These are phyloP conservation scores for Daldinia decipiens DNA, from an alignment of 495 filamentous ascomycete genomes.

Conservation along the genomic window DNA sequence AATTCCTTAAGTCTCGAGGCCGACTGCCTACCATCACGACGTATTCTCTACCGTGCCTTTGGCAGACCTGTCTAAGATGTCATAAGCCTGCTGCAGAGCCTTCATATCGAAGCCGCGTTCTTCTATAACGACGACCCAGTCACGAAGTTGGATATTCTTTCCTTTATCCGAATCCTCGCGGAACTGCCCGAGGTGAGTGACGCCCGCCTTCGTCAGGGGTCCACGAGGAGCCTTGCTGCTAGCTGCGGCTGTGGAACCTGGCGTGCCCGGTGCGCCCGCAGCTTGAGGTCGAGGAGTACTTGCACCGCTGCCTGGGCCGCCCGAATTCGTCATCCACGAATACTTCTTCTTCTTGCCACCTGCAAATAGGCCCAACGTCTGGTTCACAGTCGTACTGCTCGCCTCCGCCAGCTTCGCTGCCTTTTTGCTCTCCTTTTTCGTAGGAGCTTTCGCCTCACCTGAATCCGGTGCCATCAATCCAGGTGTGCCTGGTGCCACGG, in stretches of 20 bases:
- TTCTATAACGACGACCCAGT: conserved; percentile 73
- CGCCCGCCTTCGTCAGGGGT: conserved; percentile 44
- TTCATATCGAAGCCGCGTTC: conserved; percentile 65
- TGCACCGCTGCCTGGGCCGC: conserved; percentile 54
- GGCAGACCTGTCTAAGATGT: conserved; percentile 58
- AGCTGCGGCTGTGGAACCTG: conserved; percentile 20
- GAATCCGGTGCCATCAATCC: conserved; percentile 58
- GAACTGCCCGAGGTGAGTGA: conserved; percentile 65
- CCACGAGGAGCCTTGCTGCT: conserved; percentile 34
- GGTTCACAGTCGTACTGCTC: conserved; percentile 66
- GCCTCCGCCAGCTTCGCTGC: conserved; percentile 63
- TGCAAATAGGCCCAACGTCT: conserved; percentile 63
- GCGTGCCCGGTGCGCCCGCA: conserved; percentile 45
- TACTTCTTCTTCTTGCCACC: conserved; percentile 67
- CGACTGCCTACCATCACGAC: conserved; percentile 9
- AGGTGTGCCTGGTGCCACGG: conserved; percentile 61
- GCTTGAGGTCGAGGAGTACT: conserved; percentile 56
- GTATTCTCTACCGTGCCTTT: conserved; percentile 35
- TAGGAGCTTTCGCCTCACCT: conserved; percentile 55
- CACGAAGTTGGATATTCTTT: conserved; percentile 73
- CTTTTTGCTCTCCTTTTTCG: conserved; percentile 70
- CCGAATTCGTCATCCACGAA: conserved; percentile 65
- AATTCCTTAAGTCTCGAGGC: not conserved
- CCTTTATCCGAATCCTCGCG: conserved; percentile 71
- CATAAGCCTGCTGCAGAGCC: conserved; percentile 65